Base-by-base conservation (phyloP, 257 asterid species). In the Forsythia viridissima region DNA sequence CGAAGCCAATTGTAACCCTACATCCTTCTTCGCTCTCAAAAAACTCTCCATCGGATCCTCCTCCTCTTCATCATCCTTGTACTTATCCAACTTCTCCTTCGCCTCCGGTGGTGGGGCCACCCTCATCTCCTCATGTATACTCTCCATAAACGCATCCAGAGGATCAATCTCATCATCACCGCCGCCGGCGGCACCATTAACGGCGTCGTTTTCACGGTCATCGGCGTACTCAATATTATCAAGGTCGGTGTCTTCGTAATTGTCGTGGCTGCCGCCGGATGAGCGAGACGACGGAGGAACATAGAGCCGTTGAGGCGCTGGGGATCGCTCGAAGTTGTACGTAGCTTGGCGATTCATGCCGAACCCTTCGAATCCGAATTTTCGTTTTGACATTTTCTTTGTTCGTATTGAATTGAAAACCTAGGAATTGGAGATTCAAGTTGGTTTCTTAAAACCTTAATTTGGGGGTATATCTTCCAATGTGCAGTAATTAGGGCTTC, bases 131-230 rank as follows among this genome's bases (percentile, higher is more conserved):
- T 95, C 92, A 68, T 93, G 96, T 36, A 95, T 87, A 57, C 99
- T 97, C 80, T 90, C 96, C 99, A 95, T 95, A 87, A 93, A 95
- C 71, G 98, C 99, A 80, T 95, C 99, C 74, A 95, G 91, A 55
- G 98, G 98, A 83, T 95, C 99, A 71, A 95, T 82, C 77, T 95
- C 99, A 70, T 90, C 99, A 6, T 87, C 92, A 0, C 66, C 94
- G 34, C 34, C 34, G 34, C 71, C 85, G 3, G 69, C 83, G 34
- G 63, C 79, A 3, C 71, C 85, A 36, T 34, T 30, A 4, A n/a
- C 81, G 43, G 37, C 81, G 52, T 77, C 76, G 71, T 79, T 70
- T 2, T 86, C 86, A 2, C 82, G 85, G 36, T 81, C 94, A 6
- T 81, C 92, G 44, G 91, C 97, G 82, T 90, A 90, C 10, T 91